Evolutionary conservation across 371 early-diverging fungal species (phyloP), one percentile per base, ranked within the genome.

Genomic region (Mortierella sp.): DNA sequence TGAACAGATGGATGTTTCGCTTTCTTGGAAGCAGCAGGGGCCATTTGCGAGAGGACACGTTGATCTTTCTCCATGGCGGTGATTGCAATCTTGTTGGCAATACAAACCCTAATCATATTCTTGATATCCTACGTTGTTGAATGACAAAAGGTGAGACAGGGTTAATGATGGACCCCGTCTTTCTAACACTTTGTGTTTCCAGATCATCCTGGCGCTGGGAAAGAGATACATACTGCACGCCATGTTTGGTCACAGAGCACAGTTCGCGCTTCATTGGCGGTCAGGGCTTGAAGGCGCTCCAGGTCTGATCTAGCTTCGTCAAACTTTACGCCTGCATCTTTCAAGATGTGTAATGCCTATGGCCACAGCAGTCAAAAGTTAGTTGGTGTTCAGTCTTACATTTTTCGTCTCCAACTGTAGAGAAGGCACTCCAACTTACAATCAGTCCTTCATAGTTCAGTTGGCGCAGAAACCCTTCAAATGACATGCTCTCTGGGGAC

Each of bases 401-500:
- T n/a, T n/a, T n/a, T n/a, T n/a, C n/a, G n/a, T n/a, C n/a, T n/a
- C n/a, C n/a, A n/a, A n/a, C n/a, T n/a, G n/a, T n/a, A n/a, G n/a
- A n/a, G n/a, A n/a, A n/a, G n/a, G n/a, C n/a, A n/a, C n/a, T n/a
- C n/a, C n/a, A n/a, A n/a, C n/a, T n/a, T n/a, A n/a, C n/a, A n/a
- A n/a, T n/a, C n/a, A n/a, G n/a, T 34, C 34, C 28, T 25, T 72
- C 78, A 6, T 78, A 72, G 3, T 77, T 53, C 2, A 78, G 28
- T 2, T 67, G 61, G 2, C 79, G 68, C n/a, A 65, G 13, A 47
- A 67, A 86, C 0, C 47, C 43, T 16, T 78, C 74, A 55, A 79
- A 88, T 1, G 71, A 54, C 49, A 80, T 79, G 10, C 63, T 62
- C 39, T 82, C 77, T 2, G 91, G 91, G 1, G 84, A 85, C 0